Percentiles rank a stretch among this genome's conserved stretches.
Conservation (phyloP, 2,329 filamentous ascomycete species). For the Pseudocercospora fijiensis region DNA sequence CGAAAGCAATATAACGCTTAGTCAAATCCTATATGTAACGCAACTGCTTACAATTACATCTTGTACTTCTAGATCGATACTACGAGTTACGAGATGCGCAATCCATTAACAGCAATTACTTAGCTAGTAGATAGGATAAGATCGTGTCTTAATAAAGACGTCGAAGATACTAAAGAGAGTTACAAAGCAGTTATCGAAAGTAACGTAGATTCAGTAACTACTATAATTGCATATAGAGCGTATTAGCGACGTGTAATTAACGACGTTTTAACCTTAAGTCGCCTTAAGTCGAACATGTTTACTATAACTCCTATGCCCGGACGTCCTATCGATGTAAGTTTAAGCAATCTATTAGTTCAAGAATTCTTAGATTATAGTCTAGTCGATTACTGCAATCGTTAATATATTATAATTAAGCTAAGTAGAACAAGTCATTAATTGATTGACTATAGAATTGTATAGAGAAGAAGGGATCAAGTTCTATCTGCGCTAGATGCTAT, state of each 20-base stretch:
- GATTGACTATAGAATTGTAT: too few relatives aligned
- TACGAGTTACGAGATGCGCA: constrained; percentile 32
- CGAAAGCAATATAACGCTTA: too few relatives aligned
- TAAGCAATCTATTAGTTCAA: too few relatives aligned
- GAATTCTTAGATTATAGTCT: too few relatives aligned
- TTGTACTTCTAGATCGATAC: too few relatives aligned
- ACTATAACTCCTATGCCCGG: constrained; percentile 42
- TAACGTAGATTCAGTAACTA: constrained; percentile 32
- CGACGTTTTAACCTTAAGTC: constrained; percentile 48
- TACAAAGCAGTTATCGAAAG: constrained; percentile 15
- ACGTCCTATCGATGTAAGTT: constrained; percentile 36
- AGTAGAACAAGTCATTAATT: too few relatives aligned
- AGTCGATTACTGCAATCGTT: too few relatives aligned
- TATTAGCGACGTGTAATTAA: constrained; percentile 46
- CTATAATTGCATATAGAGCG: constrained; percentile 35
- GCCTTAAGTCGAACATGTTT: constrained; percentile 37
- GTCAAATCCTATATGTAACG: too few relatives aligned
- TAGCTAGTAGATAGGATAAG: constrained; percentile 46
- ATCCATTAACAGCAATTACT: constrained; percentile 46
- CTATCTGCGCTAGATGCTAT: too few relatives aligned
- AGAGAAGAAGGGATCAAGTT: too few relatives aligned
- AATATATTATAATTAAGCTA: too few relatives aligned
- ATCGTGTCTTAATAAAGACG: constrained; percentile 13
- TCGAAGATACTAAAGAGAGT: not conserved
- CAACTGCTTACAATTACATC: too few relatives aligned